Percentiles rank a stretch among this genome's conserved stretches.
phyloP scores from a whole-genome alignment of 352 stramenopile genomes.

The Ophiocytium majus region DNA sequence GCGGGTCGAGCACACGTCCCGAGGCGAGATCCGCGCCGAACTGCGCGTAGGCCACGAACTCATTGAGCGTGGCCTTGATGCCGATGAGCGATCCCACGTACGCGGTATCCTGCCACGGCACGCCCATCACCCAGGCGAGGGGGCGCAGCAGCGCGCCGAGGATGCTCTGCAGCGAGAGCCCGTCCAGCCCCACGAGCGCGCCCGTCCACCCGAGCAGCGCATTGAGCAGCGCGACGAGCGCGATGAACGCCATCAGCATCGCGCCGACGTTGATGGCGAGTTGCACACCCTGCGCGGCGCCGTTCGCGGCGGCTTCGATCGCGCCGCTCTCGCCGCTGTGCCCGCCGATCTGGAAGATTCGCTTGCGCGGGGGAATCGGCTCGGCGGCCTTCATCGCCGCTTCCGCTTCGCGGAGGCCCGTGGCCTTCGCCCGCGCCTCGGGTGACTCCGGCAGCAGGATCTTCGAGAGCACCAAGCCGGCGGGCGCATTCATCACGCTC shows the following conservation, averaged over 20 bases:
- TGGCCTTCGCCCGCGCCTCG: neutral
- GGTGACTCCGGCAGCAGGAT: neutral
- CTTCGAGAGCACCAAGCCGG: neutral
- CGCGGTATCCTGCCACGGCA: neutral
- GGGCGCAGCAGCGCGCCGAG: neutral
- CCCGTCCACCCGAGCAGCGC: neutral
- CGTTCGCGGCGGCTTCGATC: neutral
- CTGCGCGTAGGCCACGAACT: neutral
- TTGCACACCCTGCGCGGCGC: neutral
- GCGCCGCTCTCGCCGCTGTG: no score
- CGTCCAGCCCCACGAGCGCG: neutral
- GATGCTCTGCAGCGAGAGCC: neutral
- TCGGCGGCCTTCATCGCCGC: no score
- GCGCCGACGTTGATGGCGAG: neutral
- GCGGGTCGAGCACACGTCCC: neutral
- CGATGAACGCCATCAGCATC: slow-evolving; percentile 2
- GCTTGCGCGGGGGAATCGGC: no score
- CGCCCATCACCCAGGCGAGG: neutral
- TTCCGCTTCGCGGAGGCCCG: no score
- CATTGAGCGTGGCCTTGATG: neutral
- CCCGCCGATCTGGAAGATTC: no score
- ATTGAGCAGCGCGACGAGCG: neutral
- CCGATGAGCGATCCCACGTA: neutral
- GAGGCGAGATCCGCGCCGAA: neutral
- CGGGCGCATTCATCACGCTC: neutral